Evolutionary conservation across 2,329 filamentous ascomycete genomes (phyloP), one percentile per base, ranked within the genome.

Genomic region (Exophiala sideris): DNA sequence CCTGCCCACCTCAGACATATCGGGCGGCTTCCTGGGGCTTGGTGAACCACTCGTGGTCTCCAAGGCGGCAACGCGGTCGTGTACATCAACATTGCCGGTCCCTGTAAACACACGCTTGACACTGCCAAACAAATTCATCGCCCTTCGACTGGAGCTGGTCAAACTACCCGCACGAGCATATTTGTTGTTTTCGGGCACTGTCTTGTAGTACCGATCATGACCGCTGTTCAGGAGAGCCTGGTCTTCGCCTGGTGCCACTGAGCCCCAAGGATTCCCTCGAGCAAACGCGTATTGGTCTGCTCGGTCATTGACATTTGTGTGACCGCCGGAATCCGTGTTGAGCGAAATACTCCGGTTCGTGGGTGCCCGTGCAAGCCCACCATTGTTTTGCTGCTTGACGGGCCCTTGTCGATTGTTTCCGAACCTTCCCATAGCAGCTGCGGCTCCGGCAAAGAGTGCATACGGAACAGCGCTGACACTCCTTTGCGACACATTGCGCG

Each of bases 111-210:
- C 85, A 35, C 85, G 79, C 14, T 82, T 78, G 16, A 91, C 68
- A 45, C 83, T 88, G 18, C 86, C 86, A 9, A 91, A 73, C 84
- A 86, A 89, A 20, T 79, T 80, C 71, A 71, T 85, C 79, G 66
- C 81, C 82, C 16, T 84, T 77, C 48, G 80, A 82, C 0, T 80
- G 75, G 1, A 79, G 74, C n/a, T 75, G 6, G 81, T 81, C 3
- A 81, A 82, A 63, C 75, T 79, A 64, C 79, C 82, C 16, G 72
- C 73, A 6, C 70, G 66, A 12, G 46, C 34, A 39, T 61, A 59
- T 38, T 59, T 62, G 18, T 67, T 59, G 40, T 50, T 60, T 21
- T 58, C 55, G 1, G 58, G 54, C 10, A 59, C 57, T 11, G 58
- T 63, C 11, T 21, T 41, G 49, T 58, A 63, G 14, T 57, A 50